These are phyloP conservation scores for Chaetomidium leptoderma DNA, from an alignment of 495 filamentous ascomycete genomes.

Conservation along the genomic window DNA sequence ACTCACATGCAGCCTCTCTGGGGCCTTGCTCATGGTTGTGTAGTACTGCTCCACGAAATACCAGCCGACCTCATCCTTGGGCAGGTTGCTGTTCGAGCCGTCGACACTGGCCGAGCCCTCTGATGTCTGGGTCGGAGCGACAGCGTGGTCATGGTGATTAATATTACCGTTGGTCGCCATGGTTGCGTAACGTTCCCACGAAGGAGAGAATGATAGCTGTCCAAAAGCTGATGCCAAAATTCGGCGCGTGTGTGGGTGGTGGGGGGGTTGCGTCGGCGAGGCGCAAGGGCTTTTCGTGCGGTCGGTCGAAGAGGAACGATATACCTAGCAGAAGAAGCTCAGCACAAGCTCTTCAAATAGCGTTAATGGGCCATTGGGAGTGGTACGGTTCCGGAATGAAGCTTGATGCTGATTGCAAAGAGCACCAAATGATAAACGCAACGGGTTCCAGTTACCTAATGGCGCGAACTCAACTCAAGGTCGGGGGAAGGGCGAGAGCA, in stretches of 20 bases:
- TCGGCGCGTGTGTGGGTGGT: conserved; percentile 17
- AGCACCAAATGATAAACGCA: not conserved
- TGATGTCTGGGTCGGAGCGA: conserved; percentile 24
- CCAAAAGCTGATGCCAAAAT: conserved; percentile 17
- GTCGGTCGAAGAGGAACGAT: not conserved
- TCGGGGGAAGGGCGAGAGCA: not conserved
- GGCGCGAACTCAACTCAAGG: not conserved
- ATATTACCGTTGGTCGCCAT: conserved; percentile 50
- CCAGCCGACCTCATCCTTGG: conserved; percentile 93
- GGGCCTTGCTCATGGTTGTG: conserved; percentile 88
- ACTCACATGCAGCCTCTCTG: conserved; percentile 86
- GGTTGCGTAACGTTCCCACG: conserved; percentile 24
- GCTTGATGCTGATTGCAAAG: not conserved
- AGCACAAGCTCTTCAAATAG: not conserved
- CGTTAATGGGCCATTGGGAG: not conserved
- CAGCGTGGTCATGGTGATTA: conserved; percentile 38
- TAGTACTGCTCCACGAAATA: conserved; percentile 99
- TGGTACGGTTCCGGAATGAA: not conserved
- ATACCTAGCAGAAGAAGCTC: conserved; percentile 7
- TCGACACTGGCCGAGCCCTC: conserved; percentile 22
- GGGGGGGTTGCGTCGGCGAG: conserved; percentile 4
- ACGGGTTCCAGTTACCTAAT: conserved; percentile 4
- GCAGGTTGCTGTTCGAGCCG: conserved; percentile 30
- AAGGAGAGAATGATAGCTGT: conserved; percentile 10
- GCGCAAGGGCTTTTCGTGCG: not conserved